phyloP scores from a whole-genome alignment of 1,284 basidiomycete genomes.

The Ustilago nuda region DNA sequence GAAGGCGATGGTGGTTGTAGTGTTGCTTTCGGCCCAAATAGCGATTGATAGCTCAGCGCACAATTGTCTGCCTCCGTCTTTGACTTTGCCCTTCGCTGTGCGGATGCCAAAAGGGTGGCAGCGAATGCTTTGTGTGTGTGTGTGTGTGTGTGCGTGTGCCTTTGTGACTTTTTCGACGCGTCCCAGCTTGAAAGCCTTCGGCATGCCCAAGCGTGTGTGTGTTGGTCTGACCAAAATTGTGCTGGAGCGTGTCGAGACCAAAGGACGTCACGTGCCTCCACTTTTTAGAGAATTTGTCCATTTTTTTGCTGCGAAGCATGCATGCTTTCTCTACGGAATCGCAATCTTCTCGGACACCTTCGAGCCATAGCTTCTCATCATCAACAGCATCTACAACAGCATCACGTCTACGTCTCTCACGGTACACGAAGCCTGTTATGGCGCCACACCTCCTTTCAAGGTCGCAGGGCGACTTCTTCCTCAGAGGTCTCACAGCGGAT shows the following conservation, averaged over 20 bases:
- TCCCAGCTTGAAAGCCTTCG: slow-evolving; percentile 2
- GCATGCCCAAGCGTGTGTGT: slow-evolving; percentile 4
- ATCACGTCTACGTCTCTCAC: neutral
- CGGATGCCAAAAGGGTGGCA: neutral
- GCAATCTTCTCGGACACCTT: neutral
- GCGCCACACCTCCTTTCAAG: slow-evolving; percentile 57
- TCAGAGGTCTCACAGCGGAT: slow-evolving; percentile 53
- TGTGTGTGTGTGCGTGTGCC: slow-evolving; percentile 1
- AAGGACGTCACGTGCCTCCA: slow-evolving; percentile 45
- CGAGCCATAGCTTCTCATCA: neutral
- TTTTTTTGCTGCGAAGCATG: slow-evolving; percentile 22
- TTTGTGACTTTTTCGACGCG: neutral
- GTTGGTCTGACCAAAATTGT: slow-evolving; percentile 26
- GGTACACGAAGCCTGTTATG: slow-evolving; percentile 20
- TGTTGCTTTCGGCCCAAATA: neutral
- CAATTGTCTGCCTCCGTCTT: neutral
- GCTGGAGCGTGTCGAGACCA: slow-evolving; percentile 22
- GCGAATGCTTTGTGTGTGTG: slow-evolving; percentile 2
- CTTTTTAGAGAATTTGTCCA: slow-evolving; percentile 11
- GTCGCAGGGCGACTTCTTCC: slow-evolving; percentile 60
- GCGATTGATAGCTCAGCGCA: neutral
- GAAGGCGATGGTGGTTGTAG: slow-evolving; percentile 1
- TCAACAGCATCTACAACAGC: neutral
- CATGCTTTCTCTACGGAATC: neutral
- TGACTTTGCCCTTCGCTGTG: neutral